phyloP scores from a whole-genome alignment of 257 asterid genomes.

The Salvia splendens region DNA sequence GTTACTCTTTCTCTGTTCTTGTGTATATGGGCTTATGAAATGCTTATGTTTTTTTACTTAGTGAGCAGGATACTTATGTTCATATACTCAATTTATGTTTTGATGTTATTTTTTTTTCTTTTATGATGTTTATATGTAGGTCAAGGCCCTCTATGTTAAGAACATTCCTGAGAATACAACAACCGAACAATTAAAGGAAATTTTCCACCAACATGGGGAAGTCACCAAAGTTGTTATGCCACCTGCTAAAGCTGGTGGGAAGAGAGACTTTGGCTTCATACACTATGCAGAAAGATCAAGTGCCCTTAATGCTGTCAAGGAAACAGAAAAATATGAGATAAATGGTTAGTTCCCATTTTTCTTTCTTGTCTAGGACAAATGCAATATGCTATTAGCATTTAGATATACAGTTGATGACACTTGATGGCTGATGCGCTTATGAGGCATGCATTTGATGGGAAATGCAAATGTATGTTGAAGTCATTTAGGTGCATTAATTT shows the following conservation, averaged over 20 bases:
- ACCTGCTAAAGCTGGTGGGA: conserved; percentile 92
- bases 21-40: conserved; percentile 22
- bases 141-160: conserved; percentile 92
- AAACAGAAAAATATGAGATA: conserved; percentile 76
- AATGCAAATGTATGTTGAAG: too few relatives aligned
- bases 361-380: too few relatives aligned
- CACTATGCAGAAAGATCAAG: conserved; percentile 93
- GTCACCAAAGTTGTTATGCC: conserved; percentile 96
- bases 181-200: conserved; percentile 76
- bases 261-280: conserved; percentile 86
- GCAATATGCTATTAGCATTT: too few relatives aligned
- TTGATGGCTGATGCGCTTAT: too few relatives aligned
- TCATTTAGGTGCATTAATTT: background rate
- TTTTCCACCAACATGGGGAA: conserved; percentile 84
- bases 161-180: conserved; percentile 84
- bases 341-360: conserved; percentile 52
- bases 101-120: conserved; percentile 15
- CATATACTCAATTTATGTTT: conserved; percentile 11
- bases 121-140: conserved; percentile 51
- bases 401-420: too few relatives aligned
- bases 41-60: conserved; percentile 8
- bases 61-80: conserved; percentile 16
- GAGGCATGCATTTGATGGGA: too few relatives aligned
- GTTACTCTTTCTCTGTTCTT: conserved; percentile 18
- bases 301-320: conserved; percentile 84